Base-by-base conservation (phyloP, 495 filamentous ascomycete genomes). In the Daldinia concentrica region DNA sequence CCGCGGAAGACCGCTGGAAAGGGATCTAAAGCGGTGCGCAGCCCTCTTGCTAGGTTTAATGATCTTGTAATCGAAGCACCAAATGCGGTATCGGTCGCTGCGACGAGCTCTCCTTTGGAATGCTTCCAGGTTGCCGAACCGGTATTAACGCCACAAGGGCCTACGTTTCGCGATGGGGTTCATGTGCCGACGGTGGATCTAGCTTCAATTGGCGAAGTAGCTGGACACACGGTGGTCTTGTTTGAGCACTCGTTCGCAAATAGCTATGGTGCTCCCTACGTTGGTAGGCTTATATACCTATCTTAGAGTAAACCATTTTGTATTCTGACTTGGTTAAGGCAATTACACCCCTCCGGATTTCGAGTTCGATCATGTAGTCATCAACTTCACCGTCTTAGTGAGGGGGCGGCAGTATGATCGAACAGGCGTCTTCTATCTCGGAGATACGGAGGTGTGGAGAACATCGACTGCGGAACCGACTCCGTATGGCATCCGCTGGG, bases 391-490 rank as follows among this genome's bases (percentile, higher is more conserved):
- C 0, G 90, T 92, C 26, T 86, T 88, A 0, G 92, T 91, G 6
- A 80, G 82, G 67, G 94, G 94, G 0, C 82, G 87, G 4, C 94
- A 97, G 70, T 97, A 86, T 80, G 94, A 97, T 76, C 85, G 94
- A 12, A 83, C 97, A 6, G 94, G 89, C 6, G 75, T 92, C 30
- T 90, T 97, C 86, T 97, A 93, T 65, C 82, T 97, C 52, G 90
- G 89, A n/a, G 91, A 95, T 77, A 88, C 86, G 24, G 94, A 97
- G 75, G 86, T 97, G 8, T 96, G 91, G 82, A 84, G 94, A 29
- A 97, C 94, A 1, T 95, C 92, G 5, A 97, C 94, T 2, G 93
- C 94, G 0, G 92, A 97, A 78, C 94, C 94, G 0, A 93, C 90
- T 0, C 82, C 84, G 41, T 81, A 80, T 5, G 93, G 94, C 2